Evolutionary conservation across 257 asterid genomes (phyloP), one percentile per base, ranked within the genome.

Genomic region (Asclepias syriaca): DNA sequence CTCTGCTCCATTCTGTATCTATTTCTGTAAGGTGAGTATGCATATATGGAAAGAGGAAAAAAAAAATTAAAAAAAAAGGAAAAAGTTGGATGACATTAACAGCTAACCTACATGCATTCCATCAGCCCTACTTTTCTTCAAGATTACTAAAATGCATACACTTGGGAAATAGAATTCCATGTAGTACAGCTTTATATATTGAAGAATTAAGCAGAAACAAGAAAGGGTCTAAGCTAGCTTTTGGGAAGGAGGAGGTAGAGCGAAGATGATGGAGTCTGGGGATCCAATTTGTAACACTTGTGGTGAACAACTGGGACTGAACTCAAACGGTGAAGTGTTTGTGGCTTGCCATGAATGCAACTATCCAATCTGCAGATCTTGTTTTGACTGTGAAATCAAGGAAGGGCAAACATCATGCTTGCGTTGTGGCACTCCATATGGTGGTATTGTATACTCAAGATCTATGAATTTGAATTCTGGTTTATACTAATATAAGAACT

Each of bases 291-390:
- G 98, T 86, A 84, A 78, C 82, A 87, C 79, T 66, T 95, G 99
- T 65, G 95, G 97, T 10, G 96, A 90, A 39, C 85, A 85, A 46
- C 53, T 94, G 70, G 96, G 90, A 11, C 63, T 87, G 29, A 73
- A 64, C 60, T 54, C 90, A 5, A 79, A 78, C 13, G 97, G 96
- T 10, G 89, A 87, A 73, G 87, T 84, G 27, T 89, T 91, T 75
- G 89, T 89, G 68, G 91, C 92, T 72, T 94, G 99, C 66, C 87
- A 82, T 39, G 95, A 89, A 32, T 94, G 99, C 83, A 80, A 85
- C 43, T 82, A 81, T 55, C 90, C 97, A 56, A 68, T 91, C 15
- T 94, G 99, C 84, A 85, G 77, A 66, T 81, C 85, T 54, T 94
- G 99, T 49, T 14, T 89, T 24, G 93, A 88, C 37, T 79, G 76